Base-by-base conservation (phyloP, 1,284 basidiomycete species). In the Cryptococcus depauperatus region DNA sequence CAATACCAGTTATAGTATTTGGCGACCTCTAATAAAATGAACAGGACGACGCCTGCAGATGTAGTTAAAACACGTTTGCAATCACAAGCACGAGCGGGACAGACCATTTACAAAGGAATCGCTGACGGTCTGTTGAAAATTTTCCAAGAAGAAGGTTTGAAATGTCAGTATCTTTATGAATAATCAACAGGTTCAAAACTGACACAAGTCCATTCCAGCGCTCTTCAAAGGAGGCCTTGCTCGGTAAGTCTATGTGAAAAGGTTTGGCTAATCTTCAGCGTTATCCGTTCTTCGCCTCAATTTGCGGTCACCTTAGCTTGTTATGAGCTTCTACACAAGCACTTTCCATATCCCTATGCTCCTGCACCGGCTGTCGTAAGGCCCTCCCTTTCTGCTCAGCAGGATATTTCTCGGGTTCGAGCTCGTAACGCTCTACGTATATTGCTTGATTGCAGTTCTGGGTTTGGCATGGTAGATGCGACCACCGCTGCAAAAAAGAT, bases 11-110 rank as follows among this genome's bases (percentile, higher is more conserved):
- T 22, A 35, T 41, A 11, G n/a, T 16, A 11, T 3, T n/a, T 4
- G 33, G 19, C 21, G 26, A 1, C 22, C 23, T 14, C 8, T 23
- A 28, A 29, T 10, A 23, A 38, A 16, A 14, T 22, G 33, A 27
- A n/a, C n/a, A 51, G 62, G 42, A 65, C 57, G 35, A 60, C 64
- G 34, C 62, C 59, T 22, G 56, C 61, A 47, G 93, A 98, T 70
- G 95, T 98, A 49, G 88, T 97, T 69, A 98, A 98, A 79, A 98
- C 93, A n/a, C 82, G 93, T 46, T 75, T 98, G 54, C 95, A 98
- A 69, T 84, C 90, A n/a, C 95, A 98, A 70, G 85, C 90, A 28
- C 79, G 84, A 52, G 84, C 86, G 58, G 95, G 93, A 14, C 82
- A 98, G 70, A 87, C 89, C 4, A 76, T 84, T 50, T 99, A 99